Evolutionary conservation across 495 filamentous ascomycete species (phyloP).

Genomic region (Gamarada debralockiae): DNA sequence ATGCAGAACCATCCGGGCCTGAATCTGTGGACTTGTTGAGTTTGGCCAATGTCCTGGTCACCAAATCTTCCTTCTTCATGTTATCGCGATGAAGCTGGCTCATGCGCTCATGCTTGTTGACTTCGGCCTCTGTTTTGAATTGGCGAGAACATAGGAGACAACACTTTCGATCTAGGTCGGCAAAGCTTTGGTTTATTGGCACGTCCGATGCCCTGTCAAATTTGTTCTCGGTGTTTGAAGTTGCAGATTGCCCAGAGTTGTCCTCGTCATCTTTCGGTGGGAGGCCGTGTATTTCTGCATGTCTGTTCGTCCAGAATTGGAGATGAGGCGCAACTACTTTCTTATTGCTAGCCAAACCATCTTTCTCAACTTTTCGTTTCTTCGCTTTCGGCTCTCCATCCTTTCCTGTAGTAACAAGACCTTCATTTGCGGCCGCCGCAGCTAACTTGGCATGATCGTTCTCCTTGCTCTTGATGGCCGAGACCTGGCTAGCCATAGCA

Average conservation of each 20-base stretch:
- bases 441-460: constrained; percentile 24
- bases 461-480: constrained; percentile 27
- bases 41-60: constrained; percentile 55
- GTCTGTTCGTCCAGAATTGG: constrained; percentile 85
- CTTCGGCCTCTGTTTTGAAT: constrained; percentile 64
- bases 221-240: constrained; percentile 22
- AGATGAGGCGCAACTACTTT: constrained; percentile 63
- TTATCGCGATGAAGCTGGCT: constrained; percentile 73
- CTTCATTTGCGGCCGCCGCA: constrained; percentile 35
- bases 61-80: constrained; percentile 54
- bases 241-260: constrained; percentile 17
- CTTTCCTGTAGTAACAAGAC: constrained; percentile 35
- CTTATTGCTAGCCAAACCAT: constrained; percentile 29
- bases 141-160: constrained; percentile 75
- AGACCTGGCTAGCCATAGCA: constrained; percentile 41
- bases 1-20: constrained; percentile 39
- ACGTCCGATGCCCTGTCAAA: constrained; percentile 1
- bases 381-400: constrained; percentile 54
- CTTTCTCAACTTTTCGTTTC: constrained; percentile 61
- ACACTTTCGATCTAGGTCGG: constrained; percentile 64
- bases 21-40: constrained; percentile 48
- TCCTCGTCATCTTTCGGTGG: constrained; percentile 21
- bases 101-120: constrained; percentile 73
- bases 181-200: constrained; percentile 56
- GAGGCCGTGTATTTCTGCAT: constrained; percentile 74